phyloP scores from a whole-genome alignment of 129 eudicot species.

The Tanacetum coccineum region DNA sequence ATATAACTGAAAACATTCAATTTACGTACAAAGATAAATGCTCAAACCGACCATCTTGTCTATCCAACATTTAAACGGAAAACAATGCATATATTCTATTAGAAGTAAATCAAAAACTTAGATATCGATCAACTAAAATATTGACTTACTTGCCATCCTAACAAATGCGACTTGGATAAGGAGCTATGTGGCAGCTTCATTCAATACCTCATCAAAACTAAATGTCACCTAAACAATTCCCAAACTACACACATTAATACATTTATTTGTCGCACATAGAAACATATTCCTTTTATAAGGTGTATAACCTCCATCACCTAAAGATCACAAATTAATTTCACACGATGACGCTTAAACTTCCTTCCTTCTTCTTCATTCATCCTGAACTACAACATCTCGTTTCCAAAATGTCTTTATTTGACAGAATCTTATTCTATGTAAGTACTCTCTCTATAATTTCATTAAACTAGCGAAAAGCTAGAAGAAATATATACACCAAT shows the following conservation, averaged over 20 bases:
- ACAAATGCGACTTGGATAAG: not conserved
- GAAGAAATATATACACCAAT: too few species aligned
- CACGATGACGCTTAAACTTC: conserved; percentile 26
- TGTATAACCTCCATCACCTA: not conserved
- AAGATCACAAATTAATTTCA: not conserved
- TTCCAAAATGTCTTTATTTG: conserved; percentile 39
- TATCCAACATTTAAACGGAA: too few species aligned
- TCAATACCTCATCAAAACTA: not conserved
- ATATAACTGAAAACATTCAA: too few species aligned
- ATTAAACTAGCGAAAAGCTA: too few species aligned
- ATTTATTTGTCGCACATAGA: not conserved
- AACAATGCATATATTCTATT: too few species aligned
- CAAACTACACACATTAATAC: not conserved
- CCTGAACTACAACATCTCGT: conserved; percentile 37
- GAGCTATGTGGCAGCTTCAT: not conserved
- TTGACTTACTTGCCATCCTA: not conserved
- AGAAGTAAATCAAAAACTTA: too few species aligned
- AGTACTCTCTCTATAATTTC: conserved; percentile 18
- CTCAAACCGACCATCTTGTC: too few species aligned
- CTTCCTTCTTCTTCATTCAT: conserved; percentile 38
- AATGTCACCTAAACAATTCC: not conserved
- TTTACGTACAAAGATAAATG: too few species aligned
- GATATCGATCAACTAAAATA: too few species aligned
- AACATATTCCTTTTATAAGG: conserved; percentile 9
- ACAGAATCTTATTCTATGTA: conserved; percentile 42